phyloP scores from a whole-genome alignment of 371 early-diverging fungal species.

The Circinella minor region DNA sequence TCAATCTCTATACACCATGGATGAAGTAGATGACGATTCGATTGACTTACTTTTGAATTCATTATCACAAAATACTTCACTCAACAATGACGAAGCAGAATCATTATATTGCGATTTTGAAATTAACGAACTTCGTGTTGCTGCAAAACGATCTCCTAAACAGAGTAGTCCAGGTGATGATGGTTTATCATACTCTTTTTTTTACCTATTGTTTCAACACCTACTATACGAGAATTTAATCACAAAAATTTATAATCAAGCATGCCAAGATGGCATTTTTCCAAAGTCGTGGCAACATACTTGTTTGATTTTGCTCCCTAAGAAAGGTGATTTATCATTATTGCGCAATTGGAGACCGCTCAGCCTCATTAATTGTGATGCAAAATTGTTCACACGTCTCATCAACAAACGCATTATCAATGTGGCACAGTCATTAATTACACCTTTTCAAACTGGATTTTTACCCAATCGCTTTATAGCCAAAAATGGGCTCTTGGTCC shows the following conservation, averaged over 20 bases:
- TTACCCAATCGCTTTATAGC: conserved; percentile 12
- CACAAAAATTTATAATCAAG: conserved; percentile 19
- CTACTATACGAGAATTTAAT: not conserved
- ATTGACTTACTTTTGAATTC: too few relatives aligned
- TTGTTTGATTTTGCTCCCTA: conserved; percentile 19
- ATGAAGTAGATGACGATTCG: too few relatives aligned
- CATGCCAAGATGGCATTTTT: conserved; percentile 8
- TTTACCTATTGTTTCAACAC: conserved; percentile 15
- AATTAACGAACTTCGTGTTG: too few relatives aligned
- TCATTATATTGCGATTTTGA: too few relatives aligned
- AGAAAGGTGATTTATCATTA: conserved; percentile 23
- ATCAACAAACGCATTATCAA: conserved; percentile 1
- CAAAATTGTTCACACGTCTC: conserved; percentile 22
- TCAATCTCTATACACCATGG: too few relatives aligned
- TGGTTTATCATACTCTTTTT: conserved; percentile 7
- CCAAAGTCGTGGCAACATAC: conserved; percentile 33
- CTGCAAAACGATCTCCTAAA: too few relatives aligned
- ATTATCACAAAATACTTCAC: too few relatives aligned
- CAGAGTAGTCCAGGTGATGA: conserved; percentile 13
- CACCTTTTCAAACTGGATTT: conserved; percentile 23
- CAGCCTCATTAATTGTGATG: conserved; percentile 23
- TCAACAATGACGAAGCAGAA: too few relatives aligned
- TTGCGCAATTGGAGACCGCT: conserved; percentile 38
- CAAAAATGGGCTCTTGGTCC: conserved; percentile 15
- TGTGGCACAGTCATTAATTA: too few relatives aligned